Percentiles rank a stretch among this genome's conserved stretches.
These are phyloP conservation scores for Aureobasidium vineae DNA, from an alignment of 2,329 filamentous ascomycete species.

Conservation along the genomic window DNA sequence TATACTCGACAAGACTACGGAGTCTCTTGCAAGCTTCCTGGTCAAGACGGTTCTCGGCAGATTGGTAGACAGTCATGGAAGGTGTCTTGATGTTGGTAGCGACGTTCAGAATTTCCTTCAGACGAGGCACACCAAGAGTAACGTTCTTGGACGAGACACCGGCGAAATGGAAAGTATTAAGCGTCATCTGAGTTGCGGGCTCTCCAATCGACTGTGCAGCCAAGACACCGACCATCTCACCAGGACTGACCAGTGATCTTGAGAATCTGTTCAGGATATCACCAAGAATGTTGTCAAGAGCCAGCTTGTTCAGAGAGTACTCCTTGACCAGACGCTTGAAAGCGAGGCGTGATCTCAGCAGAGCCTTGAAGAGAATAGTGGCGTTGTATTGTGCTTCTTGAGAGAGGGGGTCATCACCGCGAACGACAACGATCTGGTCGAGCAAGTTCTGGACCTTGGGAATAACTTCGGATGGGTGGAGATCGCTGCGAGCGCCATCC, in stretches of 20 bases:
- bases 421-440: slow-evolving; percentile 77
- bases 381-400: slow-evolving; percentile 83
- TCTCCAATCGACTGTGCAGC: slow-evolving; percentile 98
- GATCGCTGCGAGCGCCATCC: slow-evolving; percentile 78
- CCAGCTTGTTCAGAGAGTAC: slow-evolving; percentile 82
- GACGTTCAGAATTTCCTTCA: slow-evolving; percentile 99
- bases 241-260: slow-evolving; percentile 79
- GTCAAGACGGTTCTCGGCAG: slow-evolving; percentile 57
- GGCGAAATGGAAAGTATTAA: slow-evolving; percentile 99
- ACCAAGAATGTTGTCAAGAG: slow-evolving; percentile 88
- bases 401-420: slow-evolving; percentile 78
- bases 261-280: slow-evolving; percentile 88
- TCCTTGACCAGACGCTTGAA: slow-evolving; percentile 90
- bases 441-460: slow-evolving; percentile 73
- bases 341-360: slow-evolving; percentile 81
- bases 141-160: slow-evolving; percentile 99
- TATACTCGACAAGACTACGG: slow-evolving; percentile 90
- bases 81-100: slow-evolving; percentile 98
- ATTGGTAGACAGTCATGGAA: slow-evolving; percentile 89
- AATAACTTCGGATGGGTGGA: slow-evolving; percentile 85
- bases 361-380: slow-evolving; percentile 87
- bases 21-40: slow-evolving; percentile 82
- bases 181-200: slow-evolving; percentile 97
- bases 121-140: slow-evolving; percentile 94
- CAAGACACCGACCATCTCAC: slow-evolving; percentile 98